These are phyloP conservation scores for Halteria grandinella DNA, from an alignment of 73 alveolate species.

Conservation along the genomic window DNA sequence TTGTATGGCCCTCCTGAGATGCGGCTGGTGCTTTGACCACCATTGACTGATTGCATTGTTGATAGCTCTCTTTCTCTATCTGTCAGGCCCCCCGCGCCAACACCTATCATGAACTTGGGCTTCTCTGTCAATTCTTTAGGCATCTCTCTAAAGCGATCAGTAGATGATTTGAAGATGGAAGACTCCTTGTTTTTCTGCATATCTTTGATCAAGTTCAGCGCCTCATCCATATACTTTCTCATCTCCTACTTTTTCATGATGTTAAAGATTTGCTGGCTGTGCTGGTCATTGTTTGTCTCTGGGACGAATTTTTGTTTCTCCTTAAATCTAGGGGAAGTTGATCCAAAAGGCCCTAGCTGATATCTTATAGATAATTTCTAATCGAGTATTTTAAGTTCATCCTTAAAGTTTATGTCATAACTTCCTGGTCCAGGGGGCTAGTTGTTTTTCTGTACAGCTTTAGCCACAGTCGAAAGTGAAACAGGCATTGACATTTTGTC, in stretches of 20 bases:
- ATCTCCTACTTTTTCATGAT: conserved; percentile 7
- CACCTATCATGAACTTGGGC: too few species aligned
- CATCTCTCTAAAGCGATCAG: conserved; percentile 34
- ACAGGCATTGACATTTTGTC: background rate
- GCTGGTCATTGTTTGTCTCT: too few species aligned
- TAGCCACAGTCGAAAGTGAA: background rate
- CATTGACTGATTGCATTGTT: background rate
- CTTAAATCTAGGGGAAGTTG: conserved; percentile 36
- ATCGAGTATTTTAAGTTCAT: conserved; percentile 35
- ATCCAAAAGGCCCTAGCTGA: conserved; percentile 56
- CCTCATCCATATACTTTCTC: conserved; percentile 56
- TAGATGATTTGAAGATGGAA: conserved; percentile 30
- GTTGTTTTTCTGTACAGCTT: background rate
- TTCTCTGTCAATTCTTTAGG: background rate
- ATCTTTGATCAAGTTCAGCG: conserved; percentile 27
- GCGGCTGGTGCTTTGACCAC: background rate
- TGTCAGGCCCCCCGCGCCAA: too few species aligned
- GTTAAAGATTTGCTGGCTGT: background rate
- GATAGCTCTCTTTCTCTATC: background rate
- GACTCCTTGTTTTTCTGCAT: conserved; percentile 23
- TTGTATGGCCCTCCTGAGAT: background rate
- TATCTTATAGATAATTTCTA: conserved; percentile 46
- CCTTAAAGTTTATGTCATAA: conserved; percentile 45
- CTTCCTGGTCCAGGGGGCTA: conserved; percentile 53
- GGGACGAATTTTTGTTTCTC: too few species aligned